Percentiles rank a stretch among this genome's conserved stretches.
phyloP scores from a whole-genome alignment of 305 asterid genomes.

The Fraxinus nigra region DNA sequence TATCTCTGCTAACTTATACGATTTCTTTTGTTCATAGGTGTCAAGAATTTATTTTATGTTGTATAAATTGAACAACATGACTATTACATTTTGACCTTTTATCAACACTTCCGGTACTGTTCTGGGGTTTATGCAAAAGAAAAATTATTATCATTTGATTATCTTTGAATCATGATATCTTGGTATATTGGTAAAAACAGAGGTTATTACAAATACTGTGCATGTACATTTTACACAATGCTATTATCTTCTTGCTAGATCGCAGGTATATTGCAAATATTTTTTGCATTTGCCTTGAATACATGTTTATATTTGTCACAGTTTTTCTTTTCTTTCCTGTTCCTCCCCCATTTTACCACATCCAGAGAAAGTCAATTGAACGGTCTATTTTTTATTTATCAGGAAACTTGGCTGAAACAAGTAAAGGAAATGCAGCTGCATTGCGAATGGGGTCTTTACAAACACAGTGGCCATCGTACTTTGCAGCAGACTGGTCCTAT shows the following conservation, averaged over 20 bases:
- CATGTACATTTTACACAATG: background rate
- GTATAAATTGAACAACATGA: background rate
- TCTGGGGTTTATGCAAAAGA: background rate
- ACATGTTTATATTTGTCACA: background rate
- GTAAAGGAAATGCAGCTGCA: conserved; percentile 51
- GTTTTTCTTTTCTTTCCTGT: background rate
- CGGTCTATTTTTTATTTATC: conserved; percentile 2
- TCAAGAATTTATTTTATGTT: background rate
- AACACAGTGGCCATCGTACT: conserved; percentile 16
- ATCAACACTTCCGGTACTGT: background rate
- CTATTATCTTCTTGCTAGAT: background rate
- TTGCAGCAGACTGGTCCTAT: conserved; percentile 27
- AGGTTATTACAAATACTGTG: background rate
- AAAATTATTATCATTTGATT: background rate
- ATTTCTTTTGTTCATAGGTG: background rate
- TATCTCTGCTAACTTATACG: background rate
- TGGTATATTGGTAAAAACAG: background rate
- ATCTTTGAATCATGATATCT: background rate
- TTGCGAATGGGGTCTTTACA: conserved; percentile 46
- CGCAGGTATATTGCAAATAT: background rate
- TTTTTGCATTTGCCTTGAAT: background rate
- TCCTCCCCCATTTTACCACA: background rate
- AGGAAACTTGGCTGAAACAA: conserved; percentile 54
- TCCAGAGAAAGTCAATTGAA: background rate
- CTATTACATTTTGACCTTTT: background rate